A percentile compares a stretch with the other conserved stretches of the same genome.
Evolutionary conservation across 2,329 filamentous ascomycete genomes (phyloP).

Genomic region (Hypomyces perniciosus): DNA sequence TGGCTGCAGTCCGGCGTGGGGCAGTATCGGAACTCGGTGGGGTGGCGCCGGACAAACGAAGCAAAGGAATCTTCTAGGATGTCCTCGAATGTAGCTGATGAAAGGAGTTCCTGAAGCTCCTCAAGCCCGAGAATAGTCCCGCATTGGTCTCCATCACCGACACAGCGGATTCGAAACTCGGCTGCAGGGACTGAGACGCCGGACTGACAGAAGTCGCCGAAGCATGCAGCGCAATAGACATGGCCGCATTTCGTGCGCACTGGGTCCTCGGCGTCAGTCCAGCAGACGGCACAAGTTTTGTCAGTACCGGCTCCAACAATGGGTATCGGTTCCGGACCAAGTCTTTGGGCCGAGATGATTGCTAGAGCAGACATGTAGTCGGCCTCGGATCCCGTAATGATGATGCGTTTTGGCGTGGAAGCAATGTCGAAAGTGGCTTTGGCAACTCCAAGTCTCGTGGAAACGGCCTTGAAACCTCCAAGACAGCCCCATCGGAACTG

Average conservation of each 20-base stretch:
- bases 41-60: conserved; percentile 28
- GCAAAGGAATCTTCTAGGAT: conserved; percentile 32
- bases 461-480: conserved; percentile 27
- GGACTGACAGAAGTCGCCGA: conserved; percentile 20
- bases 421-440: conserved; percentile 28
- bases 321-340: background rate
- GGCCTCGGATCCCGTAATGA: conserved; percentile 22
- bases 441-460: conserved; percentile 19
- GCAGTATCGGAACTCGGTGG: conserved; percentile 32
- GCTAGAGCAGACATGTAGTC: conserved; percentile 5
- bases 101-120: conserved; percentile 1
- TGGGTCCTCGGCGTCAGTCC: conserved; percentile 29
- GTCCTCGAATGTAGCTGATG: background rate
- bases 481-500: conserved; percentile 25
- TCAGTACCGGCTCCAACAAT: too few relatives aligned
- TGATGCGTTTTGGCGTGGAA: conserved; percentile 23
- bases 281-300: conserved; percentile 29
- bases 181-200: background rate
- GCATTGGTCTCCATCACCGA: background rate
- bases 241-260: conserved; percentile 33
- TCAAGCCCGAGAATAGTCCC: background rate
- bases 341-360: background rate
- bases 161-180: conserved; percentile 7
- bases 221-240: conserved; percentile 37
- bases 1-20: conserved; percentile 37